Base-by-base conservation (phyloP, 1,284 basidiomycete species). In the Heterobasidion parviporum region DNA sequence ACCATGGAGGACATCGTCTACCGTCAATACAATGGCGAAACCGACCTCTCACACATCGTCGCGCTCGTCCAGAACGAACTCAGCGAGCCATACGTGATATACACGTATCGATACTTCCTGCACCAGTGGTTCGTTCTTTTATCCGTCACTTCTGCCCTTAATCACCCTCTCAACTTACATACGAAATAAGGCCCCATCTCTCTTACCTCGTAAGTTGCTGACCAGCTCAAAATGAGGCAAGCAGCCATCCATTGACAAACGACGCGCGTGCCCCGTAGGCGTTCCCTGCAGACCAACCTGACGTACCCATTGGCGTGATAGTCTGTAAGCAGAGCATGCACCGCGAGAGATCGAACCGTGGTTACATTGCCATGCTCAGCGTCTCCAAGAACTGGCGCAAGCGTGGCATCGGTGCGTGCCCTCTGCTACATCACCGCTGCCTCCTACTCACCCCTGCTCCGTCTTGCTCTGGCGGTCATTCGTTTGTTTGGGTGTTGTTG, bases 361-460 rank as follows among this genome's bases (percentile, higher is more conserved):
- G 96, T 4, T 99, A 99, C 68, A 97, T 99, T 58, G 96, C 94
- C 34, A 99, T 99, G 97, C 81, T 99, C 55, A 92, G 89, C 62
- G 93, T 96, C 26, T 80, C 81, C 70, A 85, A 83, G 68, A 70
- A 75, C 45, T 95, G 83, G 79, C 77, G 95, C 45, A 89, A 94
- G 68, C 80, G 85, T 50, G 94, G 96, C 14, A 95, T 98, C 68
- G 94, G 94, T 94, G 67, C 67, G 84, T 80, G 57, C 58, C 61
- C 54, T 18, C 26, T 8, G 18, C n/a, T 20, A 2, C 46, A 48
- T 32, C 26, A 26, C 26, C 26, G 26, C 26, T 6, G 20, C 18
- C 38, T 33, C 43, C 18, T 44, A 16, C 41, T n/a, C 18, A 10
- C 26, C 5, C 26, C 26, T 8, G 3, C 7, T 36, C 0, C 26